These are phyloP conservation scores for Vicia villosa DNA, from an alignment of 306 rosid genomes.

Conservation along the genomic window DNA sequence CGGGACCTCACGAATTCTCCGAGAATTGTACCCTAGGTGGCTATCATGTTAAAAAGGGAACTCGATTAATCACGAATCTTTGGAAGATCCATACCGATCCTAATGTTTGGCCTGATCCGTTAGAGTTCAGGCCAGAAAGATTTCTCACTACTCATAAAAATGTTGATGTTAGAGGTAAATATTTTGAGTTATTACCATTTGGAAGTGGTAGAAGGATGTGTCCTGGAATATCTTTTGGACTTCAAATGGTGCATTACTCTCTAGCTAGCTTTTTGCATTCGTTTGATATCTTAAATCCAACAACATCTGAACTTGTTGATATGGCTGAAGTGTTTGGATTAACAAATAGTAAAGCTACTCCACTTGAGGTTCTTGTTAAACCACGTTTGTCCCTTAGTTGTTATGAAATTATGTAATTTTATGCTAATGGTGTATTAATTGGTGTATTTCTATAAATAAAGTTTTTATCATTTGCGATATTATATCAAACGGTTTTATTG, in stretches of 20 bases:
- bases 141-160: constrained; percentile 36
- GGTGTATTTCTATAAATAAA: too few relatives aligned
- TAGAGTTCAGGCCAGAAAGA: constrained; percentile 39
- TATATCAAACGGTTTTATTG: too few relatives aligned
- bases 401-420: constrained; percentile 1
- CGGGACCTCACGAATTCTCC: constrained; percentile 6
- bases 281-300: constrained; percentile 24
- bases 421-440: not conserved
- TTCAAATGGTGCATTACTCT: constrained; percentile 13
- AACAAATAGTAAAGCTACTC: constrained; percentile 24
- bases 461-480: too few relatives aligned
- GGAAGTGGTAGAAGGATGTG: constrained; percentile 40
- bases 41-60: constrained; percentile 18
- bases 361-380: constrained; percentile 26
- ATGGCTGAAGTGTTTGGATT: constrained; percentile 24
- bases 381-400: not conserved
- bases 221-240: constrained; percentile 15
- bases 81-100: constrained; percentile 30
- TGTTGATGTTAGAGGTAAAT: constrained; percentile 27
- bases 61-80: constrained; percentile 20
- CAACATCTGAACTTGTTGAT: constrained; percentile 11
- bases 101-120: constrained; percentile 23
- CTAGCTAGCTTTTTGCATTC: constrained; percentile 32
- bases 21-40: constrained; percentile 21
- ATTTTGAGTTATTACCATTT: constrained; percentile 41